Evolutionary conservation across 352 stramenopile species (phyloP), one percentile per base, ranked within the genome.

Genomic region (Phytophthora megakarya): DNA sequence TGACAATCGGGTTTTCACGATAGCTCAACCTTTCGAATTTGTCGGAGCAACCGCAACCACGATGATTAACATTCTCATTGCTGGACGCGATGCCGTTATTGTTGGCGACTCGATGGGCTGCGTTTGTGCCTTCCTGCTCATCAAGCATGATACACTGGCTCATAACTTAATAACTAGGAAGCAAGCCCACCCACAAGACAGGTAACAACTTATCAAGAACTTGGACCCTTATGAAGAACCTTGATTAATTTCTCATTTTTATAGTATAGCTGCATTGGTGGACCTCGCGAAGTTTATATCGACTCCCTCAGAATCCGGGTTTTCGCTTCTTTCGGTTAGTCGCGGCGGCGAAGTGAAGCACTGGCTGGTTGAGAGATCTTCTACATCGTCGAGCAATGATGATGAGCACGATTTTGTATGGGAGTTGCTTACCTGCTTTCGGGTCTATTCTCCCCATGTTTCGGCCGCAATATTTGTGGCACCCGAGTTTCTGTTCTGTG

Each of bases 401-500:
- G n/a, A 38, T 30, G 47, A 52, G 3, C n/a, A 47, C 45, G 7
- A 6, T n/a, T 51, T 61, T 28, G 42, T 45, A 16, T 88, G 79
- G 79, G 58, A 77, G 0, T 43, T 85, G 10, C 28, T 81, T 23
- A 70, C 46, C 19, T 85, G 76, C 46, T 86, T 88, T 58, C 67
- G 67, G 15, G 85, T 75, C 10, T 80, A 78, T 32, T 71, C 72
- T 7, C 35, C 47, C 5, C 48, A 65, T 30, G 11, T 85, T 25
- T 86, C 79, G 10, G 67, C 67, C 5, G 57, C 67, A 21, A 57
- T 37, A 6, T 67, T 80, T 38, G 55, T 76, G 42, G 59, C 22
- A 15, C 59, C 70, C 12, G 75, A 81, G 16, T 86, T 76, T 25
- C 15, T 88, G 3, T 86, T 88, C 44, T 81, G 75, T 38, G 79